Percentiles rank a stretch among this genome's conserved stretches.
phyloP scores from a whole-genome alignment of 2,329 filamentous ascomycete species.

The Trichocomaceae sp. region DNA sequence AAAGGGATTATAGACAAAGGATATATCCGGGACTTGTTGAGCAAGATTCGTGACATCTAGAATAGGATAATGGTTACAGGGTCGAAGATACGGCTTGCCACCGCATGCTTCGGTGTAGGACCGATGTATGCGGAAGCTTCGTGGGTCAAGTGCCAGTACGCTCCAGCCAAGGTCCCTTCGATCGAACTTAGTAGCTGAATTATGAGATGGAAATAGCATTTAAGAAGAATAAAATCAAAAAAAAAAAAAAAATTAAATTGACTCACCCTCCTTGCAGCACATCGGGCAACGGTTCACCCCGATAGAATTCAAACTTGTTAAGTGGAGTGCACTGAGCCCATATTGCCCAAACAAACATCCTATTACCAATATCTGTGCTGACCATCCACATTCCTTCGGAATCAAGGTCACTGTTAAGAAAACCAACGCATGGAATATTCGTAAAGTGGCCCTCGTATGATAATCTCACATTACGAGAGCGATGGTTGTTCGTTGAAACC shows the following conservation, averaged over 20 bases:
- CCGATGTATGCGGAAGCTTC: conserved; percentile 31
- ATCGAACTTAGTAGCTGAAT: conserved; percentile 10
- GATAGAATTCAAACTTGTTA: conserved; percentile 26
- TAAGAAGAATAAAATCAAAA: not conserved
- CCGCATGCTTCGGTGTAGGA: conserved; percentile 37
- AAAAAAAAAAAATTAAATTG: not conserved
- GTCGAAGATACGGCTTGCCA: conserved; percentile 21
- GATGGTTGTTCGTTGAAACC: conserved; percentile 24
- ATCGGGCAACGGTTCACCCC: conserved; percentile 19
- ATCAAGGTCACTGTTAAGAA: conserved; percentile 54
- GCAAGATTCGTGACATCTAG: conserved; percentile 27
- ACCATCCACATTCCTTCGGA: conserved; percentile 51
- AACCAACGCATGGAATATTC: conserved; percentile 55
- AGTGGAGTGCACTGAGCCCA: conserved; percentile 33
- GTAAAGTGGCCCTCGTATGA: conserved; percentile 36
- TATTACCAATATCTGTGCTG: conserved; percentile 51
- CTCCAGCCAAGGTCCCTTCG: conserved; percentile 37
- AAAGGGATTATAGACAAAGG: conserved; percentile 24
- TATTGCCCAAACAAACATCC: conserved; percentile 45
- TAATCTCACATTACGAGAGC: conserved; percentile 38
- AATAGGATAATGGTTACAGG: conserved; percentile 17
- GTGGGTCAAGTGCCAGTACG: conserved; percentile 42
- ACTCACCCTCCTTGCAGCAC: conserved; percentile 23
- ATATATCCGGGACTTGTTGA: conserved; percentile 22
- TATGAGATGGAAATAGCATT: not conserved